Conservation (phyloP, 805 yeast species). For the Yarrowia sp. region DNA sequence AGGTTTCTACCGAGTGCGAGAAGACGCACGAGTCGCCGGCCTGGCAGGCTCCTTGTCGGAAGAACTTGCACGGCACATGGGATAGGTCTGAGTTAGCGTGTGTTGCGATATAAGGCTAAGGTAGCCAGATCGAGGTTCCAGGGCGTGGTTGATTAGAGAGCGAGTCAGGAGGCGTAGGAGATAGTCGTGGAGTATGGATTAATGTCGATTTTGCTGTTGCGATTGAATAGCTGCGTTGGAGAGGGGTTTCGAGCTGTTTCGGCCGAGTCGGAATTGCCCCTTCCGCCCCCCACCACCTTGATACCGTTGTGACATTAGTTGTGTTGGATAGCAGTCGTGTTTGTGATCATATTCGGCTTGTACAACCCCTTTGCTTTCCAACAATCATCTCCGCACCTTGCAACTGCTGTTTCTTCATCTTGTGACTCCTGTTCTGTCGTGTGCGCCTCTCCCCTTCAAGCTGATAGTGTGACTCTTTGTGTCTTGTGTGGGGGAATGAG, state of each 20-base stretch:
- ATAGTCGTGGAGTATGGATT: not conserved
- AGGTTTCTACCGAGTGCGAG: slow-evolving; percentile 65
- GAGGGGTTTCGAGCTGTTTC: not conserved
- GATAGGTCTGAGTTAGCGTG: slow-evolving; percentile 51
- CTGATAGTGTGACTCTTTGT: slow-evolving; percentile 1
- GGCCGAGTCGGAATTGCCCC: not conserved
- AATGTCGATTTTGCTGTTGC: not conserved
- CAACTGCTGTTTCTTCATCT: not conserved
- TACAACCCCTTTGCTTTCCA: not conserved
- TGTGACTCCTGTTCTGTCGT: not conserved
- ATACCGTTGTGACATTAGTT: no score
- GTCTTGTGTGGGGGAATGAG: not conserved
- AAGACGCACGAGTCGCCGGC: slow-evolving; percentile 93
- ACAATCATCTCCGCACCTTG: not conserved
- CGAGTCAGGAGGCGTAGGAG: not conserved
- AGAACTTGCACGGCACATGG: slow-evolving; percentile 96
- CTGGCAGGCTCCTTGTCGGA: slow-evolving; percentile 86
- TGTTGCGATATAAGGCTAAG: not conserved
- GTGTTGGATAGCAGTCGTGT: not conserved
- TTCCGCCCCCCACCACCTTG: not conserved
- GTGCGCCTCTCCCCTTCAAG: not conserved
- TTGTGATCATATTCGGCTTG: not conserved
- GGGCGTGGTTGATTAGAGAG: not conserved
- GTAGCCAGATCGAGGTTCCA: not conserved
- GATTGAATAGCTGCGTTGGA: not conserved